Base-by-base conservation (phyloP, 306 rosid species). In the Rubus parviflorus region DNA sequence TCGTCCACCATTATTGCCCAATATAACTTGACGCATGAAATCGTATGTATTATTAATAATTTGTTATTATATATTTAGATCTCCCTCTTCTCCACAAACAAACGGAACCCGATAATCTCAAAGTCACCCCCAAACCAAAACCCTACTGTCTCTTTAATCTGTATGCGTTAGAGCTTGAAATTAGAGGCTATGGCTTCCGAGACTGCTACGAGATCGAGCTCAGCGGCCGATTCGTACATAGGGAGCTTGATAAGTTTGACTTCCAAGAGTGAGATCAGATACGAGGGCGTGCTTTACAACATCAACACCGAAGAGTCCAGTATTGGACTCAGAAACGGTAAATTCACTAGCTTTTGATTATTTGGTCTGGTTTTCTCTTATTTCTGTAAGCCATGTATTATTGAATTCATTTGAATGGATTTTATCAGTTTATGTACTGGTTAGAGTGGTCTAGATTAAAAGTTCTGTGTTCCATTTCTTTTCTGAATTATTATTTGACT, bases 161-260 rank as follows among this genome's bases (percentile, higher is more conserved):
- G 72, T 68, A 68, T 77, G 81, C 46, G 15, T 35, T 77, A 73
- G 83, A 48, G 81, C 37, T 76, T 75, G 43, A 25, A 73, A 57
- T 83, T 43, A 52, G 66, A 75, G 79, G 70, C 79, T 79, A 93
- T 93, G 97, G 94, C 96, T 54, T 48, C 84, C 17, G 97, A 91
- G 12, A 79, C 52, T 61, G 86, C 78, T 80, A 66, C 91, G 67
- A 85, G 91, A 77, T 85, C 97, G 60, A 84, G 81, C 78, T 88
- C 97, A 7, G 83, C 92, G 14, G 96, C 96, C 23, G 97, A 92
- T 87, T 87, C 97, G 19, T 92, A 88, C 79, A 72, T 88, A 23
- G 97, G 96, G 10, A 79, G 95, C 84, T 87, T 90, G 90, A 92
- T 92, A 12, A 90, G 97, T 83, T 80, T 90, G 84, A 92, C 93